Conservation (phyloP, 352 stramenopile species). For the Phytophthora syringae region DNA sequence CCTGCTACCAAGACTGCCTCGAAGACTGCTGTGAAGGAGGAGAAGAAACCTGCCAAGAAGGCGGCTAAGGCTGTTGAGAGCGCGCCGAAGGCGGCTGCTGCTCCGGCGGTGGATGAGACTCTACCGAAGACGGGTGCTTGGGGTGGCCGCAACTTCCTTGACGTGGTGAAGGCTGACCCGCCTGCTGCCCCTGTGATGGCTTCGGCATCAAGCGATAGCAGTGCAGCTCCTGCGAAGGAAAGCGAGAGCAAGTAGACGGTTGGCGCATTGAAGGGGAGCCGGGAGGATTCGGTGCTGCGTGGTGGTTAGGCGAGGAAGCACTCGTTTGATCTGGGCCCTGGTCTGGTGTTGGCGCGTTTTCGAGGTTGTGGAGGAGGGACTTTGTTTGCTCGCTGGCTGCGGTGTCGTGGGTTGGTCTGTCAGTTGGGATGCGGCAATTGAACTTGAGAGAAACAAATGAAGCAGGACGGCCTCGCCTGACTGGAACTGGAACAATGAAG, state of each 20-base stretch:
- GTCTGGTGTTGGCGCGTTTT: conserved; percentile 13
- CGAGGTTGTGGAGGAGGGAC: conserved; percentile 10
- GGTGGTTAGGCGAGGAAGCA: conserved; percentile 31
- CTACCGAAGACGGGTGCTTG: conserved; percentile 75
- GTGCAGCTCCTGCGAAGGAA: conserved; percentile 40
- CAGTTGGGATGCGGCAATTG: conserved; percentile 31
- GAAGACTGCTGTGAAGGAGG: conserved; percentile 44
- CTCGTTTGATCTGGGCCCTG: conserved; percentile 24
- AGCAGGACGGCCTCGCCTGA: conserved; percentile 27
- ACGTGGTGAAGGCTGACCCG: conserved; percentile 85
- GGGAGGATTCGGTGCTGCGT: conserved; percentile 24
- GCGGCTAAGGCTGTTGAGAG: conserved; percentile 38
- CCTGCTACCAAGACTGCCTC: conserved; percentile 38
- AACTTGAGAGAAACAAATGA: conserved; percentile 43
- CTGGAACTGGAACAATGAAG: conserved; percentile 18
- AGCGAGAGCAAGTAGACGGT: conserved; percentile 56
- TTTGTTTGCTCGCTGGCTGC: conserved; percentile 15
- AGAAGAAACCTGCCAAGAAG: conserved; percentile 58
- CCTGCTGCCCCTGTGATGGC: conserved; percentile 43
- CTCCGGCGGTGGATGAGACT: conserved; percentile 44
- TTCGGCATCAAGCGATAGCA: background rate
- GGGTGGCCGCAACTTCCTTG: conserved; percentile 83
- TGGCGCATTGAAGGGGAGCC: conserved; percentile 22
- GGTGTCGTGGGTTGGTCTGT: conserved; percentile 30
- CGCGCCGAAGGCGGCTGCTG: conserved; percentile 25